Base-by-base conservation (phyloP, 2,329 filamentous ascomycete species). In the Colletotrichum sp. region DNA sequence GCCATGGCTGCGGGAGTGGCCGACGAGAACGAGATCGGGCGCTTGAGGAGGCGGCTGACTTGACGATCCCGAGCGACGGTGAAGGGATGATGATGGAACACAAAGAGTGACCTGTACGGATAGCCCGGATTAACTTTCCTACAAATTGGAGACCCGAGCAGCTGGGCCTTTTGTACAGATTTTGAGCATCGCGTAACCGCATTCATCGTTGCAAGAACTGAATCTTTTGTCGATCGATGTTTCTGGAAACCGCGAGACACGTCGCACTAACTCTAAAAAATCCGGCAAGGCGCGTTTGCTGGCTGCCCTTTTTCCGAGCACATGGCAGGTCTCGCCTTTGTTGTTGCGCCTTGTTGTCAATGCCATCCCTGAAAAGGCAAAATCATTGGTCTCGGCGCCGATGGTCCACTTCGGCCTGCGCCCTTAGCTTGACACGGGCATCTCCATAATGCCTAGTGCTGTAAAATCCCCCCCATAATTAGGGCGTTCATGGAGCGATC, bases 401-500 rank as follows among this genome's bases (percentile, higher is more conserved):
- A 2, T 7, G 21, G 73, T 34, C 73, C 55, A 57, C 64, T 68
- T 21, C 12, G 6, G 5, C 12, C 59, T 60, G 26, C 70, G 73
- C 73, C 73, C 71, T 75, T 73, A 28, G 30, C 32, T 68, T 68
- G 73, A 75, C 73, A 73, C 24, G 13, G 13, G 32, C 28, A 36
- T 24, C 32, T 18, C 34, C 48, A 24, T 18, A 16, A 21, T 12
- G 26, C 24, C 24, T 43, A 21, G 12, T 34, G 13, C 6, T 26
- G 8, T 21, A 16, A 26, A 39, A 55, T 16, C 57, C 52, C n/a
- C n/a, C 28, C 59, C 24, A 26, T 28, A 57, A 24, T 55, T 57
- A 12, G 18, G 48, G 18, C 61, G 32, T 21, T 13, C 43, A 52
- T 52, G 43, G 43, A 21, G 16, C 43, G 43, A 52, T 18, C 43